Base-by-base conservation (phyloP, 257 asterid species). In the Galeopsis tetrahit region DNA sequence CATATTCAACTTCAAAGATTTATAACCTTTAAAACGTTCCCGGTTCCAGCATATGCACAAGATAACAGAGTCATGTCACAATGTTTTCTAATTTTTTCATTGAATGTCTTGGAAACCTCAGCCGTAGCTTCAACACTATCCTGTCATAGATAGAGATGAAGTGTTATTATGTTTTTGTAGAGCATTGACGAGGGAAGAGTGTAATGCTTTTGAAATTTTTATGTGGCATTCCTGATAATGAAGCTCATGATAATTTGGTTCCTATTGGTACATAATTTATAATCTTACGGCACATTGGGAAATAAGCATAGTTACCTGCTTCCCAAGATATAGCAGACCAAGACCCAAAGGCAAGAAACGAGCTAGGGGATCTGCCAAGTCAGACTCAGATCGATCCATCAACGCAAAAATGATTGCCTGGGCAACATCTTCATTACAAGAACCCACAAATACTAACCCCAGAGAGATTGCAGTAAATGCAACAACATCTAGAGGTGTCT, bases 41-140 rank as follows among this genome's bases (percentile, higher is more conserved):
- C 97, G 0, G 98, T 95, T 74, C 99, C 99, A 2, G 97, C 99
- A 82, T 91, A 95, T 6, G 98, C 99, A 82, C 99, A 95, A 44
- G 99, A 85, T 9, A 90, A 90, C 74, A 95, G 82, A 65, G 94
- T 92, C 92, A 90, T 92, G 76, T 90, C 97, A 59, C 97, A 90
- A 49, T 90, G 89, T 81, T 85, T 85, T 73, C 95, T 83, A 66
- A 95, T 91, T 77, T 92, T 88, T 74, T 87, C 92, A 73, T 85
- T 84, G 52, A 93, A 93, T 58, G 96, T 91, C 84, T 86, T 88
- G 13, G 97, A 89, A 73, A 89, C 97, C 72, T 91, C 96, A 28
- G 96, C 81, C 21, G 96, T 94, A 68, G 95, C 98, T 78, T 94
- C 97, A 77, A 89, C 98, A 21, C 68, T 81, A 75, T 94, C 98